phyloP scores from a whole-genome alignment of 148 eudicot species.

The Arctostaphylos glauca region DNA sequence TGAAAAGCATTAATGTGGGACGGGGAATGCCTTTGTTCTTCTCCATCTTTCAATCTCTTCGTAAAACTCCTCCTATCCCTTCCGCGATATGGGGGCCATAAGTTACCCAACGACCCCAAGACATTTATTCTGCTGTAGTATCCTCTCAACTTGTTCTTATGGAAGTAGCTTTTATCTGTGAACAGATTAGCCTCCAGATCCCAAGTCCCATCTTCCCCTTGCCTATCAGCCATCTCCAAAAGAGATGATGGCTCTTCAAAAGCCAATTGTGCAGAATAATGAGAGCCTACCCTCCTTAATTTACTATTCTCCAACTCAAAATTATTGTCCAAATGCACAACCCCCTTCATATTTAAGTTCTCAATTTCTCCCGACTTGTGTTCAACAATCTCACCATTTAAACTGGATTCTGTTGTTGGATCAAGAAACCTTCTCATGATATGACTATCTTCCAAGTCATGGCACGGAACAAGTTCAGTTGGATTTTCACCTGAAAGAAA shows the following conservation, averaged over 20 bases:
- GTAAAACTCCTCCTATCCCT: conserved; percentile 29
- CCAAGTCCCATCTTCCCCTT: conserved; percentile 23
- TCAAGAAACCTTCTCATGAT: conserved; percentile 33
- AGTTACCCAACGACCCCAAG: conserved; percentile 23
- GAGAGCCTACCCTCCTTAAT: conserved; percentile 15
- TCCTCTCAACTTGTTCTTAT: conserved; percentile 19
- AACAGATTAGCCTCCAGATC: conserved; percentile 29
- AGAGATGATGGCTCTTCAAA: conserved; percentile 24
- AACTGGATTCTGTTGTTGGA: conserved; percentile 22
- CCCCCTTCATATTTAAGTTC: conserved; percentile 14
- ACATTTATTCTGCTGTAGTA: conserved; percentile 19
- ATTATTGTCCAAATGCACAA: conserved; percentile 4
- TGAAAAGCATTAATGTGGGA: conserved; percentile 1
- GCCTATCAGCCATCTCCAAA: conserved; percentile 15
- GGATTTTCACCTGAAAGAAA: conserved; percentile 35
- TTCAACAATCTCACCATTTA: conserved; percentile 27
- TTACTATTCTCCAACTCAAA: neutral
- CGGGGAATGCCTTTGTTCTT: conserved; percentile 27
- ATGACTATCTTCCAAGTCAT: conserved; percentile 24
- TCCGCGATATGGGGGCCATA: conserved; percentile 19
- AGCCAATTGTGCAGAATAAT: conserved; percentile 9
- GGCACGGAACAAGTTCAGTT: conserved; percentile 8
- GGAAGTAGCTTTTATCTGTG: conserved; percentile 13
- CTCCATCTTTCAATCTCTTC: conserved; percentile 38
- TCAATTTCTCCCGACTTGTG: conserved; percentile 20